Evolutionary conservation across 1,284 basidiomycete species (phyloP).

Genomic region (Trametes hirsuta): DNA sequence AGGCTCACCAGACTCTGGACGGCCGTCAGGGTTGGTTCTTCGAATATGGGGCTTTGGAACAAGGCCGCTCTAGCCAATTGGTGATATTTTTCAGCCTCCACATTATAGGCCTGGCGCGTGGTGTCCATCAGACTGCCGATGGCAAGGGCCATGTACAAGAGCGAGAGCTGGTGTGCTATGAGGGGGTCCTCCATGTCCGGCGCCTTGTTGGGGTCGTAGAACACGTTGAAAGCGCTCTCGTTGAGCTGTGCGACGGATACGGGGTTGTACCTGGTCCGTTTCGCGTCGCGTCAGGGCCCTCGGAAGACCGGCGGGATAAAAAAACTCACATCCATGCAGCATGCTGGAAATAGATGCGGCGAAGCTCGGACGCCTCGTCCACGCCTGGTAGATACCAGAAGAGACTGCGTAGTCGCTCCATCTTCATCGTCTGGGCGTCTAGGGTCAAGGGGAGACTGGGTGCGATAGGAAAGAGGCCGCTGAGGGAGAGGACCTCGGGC

Average conservation of each 20-base stretch:
- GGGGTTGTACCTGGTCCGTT: constrained; percentile 66
- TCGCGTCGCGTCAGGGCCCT: constrained; percentile 1
- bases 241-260: constrained; percentile 69
- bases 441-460: constrained; percentile 45
- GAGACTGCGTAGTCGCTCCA: constrained; percentile 56
- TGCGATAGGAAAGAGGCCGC: constrained; percentile 67
- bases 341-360: constrained; percentile 66
- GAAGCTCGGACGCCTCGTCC: constrained; percentile 60
- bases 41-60: constrained; percentile 72
- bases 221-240: constrained; percentile 60
- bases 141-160: constrained; percentile 77
- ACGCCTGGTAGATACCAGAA: constrained; percentile 69
- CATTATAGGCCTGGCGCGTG: constrained; percentile 62
- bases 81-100: constrained; percentile 80
- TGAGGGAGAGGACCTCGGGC: constrained; percentile 61
- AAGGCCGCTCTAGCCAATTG: constrained; percentile 73
- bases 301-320: not conserved
- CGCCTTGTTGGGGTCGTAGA: constrained; percentile 56
- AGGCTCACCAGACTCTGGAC: constrained; percentile 69
- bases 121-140: constrained; percentile 76
- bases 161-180: constrained; percentile 65
- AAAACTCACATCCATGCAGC: constrained; percentile 74
- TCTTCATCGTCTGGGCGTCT: constrained; percentile 42
- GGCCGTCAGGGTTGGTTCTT: constrained; percentile 72
- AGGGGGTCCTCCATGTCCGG: constrained; percentile 59